Evolutionary conservation across 352 stramenopile genomes (phyloP).

Genomic region (Globisporangium paroecandrum): DNA sequence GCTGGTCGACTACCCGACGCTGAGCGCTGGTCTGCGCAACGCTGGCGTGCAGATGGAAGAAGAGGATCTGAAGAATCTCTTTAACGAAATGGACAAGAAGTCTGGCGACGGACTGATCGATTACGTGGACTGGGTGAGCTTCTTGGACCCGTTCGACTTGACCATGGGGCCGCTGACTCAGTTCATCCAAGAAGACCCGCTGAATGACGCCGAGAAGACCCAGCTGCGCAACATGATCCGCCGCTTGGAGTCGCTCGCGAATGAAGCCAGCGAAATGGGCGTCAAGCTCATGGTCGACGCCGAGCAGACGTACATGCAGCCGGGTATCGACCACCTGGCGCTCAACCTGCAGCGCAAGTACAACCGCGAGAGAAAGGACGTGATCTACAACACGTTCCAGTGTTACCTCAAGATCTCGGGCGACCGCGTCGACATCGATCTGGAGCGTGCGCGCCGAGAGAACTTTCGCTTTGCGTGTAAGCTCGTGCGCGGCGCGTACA

Average conservation of each 20-base stretch:
- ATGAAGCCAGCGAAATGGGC: conserved; percentile 54
- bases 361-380: conserved; percentile 80
- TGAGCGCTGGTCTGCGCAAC: conserved; percentile 67
- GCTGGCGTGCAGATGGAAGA: conserved; percentile 63
- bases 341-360: conserved; percentile 86
- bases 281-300: conserved; percentile 98
- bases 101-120: conserved; percentile 83
- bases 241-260: conserved; percentile 69
- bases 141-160: conserved; percentile 90
- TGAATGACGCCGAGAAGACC: conserved; percentile 84
- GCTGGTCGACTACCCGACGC: conserved; percentile 76
- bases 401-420: conserved; percentile 96
- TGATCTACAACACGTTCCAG: conserved; percentile 99
- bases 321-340: conserved; percentile 94
- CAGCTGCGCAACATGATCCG: conserved; percentile 91
- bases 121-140: conserved; percentile 94
- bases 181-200: conserved; percentile 81
- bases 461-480: conserved; percentile 96
- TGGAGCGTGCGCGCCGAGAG: conserved; percentile 89
- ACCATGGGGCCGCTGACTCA: conserved; percentile 84
- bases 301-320: conserved; percentile 97
- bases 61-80: conserved; percentile 61
- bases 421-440: conserved; percentile 88
- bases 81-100: conserved; percentile 58
- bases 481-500: conserved; percentile 97